Conservation (phyloP, 23 red algal species). For the Cyanidioschyzon merolae region DNA sequence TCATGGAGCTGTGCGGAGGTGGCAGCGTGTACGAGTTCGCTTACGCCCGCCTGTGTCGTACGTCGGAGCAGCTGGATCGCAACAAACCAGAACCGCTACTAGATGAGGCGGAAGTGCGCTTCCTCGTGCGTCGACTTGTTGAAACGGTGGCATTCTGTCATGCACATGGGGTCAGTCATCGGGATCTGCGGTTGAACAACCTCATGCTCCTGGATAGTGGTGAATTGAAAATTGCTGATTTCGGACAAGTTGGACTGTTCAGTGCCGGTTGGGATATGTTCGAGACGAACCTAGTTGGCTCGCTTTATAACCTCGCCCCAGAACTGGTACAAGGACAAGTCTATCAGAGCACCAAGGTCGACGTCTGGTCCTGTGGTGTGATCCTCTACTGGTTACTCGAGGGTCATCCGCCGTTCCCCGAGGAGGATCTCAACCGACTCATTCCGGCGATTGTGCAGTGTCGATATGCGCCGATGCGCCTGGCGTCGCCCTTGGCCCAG, state of each 20-base stretch:
- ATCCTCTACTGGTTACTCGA: constrained; percentile 70
- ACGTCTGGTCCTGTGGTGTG: constrained; percentile 89
- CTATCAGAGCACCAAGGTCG: constrained; percentile 84
- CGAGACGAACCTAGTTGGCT: constrained; percentile 70
- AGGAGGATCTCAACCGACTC: constrained; percentile 45
- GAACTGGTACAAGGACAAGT: constrained; percentile 70
- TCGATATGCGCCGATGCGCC: constrained; percentile 42
- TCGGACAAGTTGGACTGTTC: constrained; percentile 89
- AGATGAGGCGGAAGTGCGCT: constrained; percentile 56
- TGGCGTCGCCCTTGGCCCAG: constrained; percentile 37
- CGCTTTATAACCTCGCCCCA: constrained; percentile 74
- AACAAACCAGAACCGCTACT: constrained; percentile 4
- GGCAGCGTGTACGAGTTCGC: constrained; percentile 72
- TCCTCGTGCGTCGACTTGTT: constrained; percentile 67
- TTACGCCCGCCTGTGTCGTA: constrained; percentile 37
- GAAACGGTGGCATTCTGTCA: constrained; percentile 76
- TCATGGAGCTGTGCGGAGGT: constrained; percentile 91
- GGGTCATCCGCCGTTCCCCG: constrained; percentile 85
- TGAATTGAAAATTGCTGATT: constrained; percentile 78
- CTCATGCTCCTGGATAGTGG: constrained; percentile 78
- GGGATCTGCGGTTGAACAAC: constrained; percentile 92
- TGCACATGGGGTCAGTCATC: constrained; percentile 65
- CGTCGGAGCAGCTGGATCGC: not conserved
- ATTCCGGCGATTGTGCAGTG: constrained; percentile 50
- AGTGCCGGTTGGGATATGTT: constrained; percentile 89